phyloP scores from a whole-genome alignment of 2,329 filamentous ascomycete species.

The Cytospora chrysosperma region DNA sequence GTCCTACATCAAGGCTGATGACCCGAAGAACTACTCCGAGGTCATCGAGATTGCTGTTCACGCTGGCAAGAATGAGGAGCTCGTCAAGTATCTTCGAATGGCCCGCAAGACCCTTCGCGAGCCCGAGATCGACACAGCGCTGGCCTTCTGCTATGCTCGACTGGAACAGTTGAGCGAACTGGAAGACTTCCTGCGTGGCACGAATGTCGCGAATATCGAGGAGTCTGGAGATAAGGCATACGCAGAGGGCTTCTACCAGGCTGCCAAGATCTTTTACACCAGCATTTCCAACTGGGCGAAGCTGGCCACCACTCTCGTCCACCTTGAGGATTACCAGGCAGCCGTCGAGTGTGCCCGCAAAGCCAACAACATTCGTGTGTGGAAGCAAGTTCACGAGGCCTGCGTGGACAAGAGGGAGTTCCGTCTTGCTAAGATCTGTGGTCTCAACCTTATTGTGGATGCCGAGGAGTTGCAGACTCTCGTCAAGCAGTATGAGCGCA shows the following conservation, averaged over 20 bases:
- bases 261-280: slow-evolving; percentile 97
- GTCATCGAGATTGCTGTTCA: slow-evolving; percentile 95
- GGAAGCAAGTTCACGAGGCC: slow-evolving; percentile 97
- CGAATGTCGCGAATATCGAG: slow-evolving; percentile 94
- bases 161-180: slow-evolving; percentile 89
- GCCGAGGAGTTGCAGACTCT: slow-evolving; percentile 91
- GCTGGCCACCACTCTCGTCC: slow-evolving; percentile 95
- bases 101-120: slow-evolving; percentile 95
- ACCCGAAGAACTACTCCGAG: slow-evolving; percentile 89
- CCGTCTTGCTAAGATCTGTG: slow-evolving; percentile 96
- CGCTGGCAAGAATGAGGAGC: slow-evolving; percentile 95
- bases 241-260: slow-evolving; percentile 88
- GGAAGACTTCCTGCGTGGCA: slow-evolving; percentile 90
- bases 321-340: slow-evolving; percentile 94
- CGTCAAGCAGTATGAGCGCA: slow-evolving; percentile 93
- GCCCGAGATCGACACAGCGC: slow-evolving; percentile 85
- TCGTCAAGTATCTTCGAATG: slow-evolving; percentile 96
- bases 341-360: slow-evolving; percentile 97
- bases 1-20: slow-evolving; percentile 93
- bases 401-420: slow-evolving; percentile 99
- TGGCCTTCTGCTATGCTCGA: slow-evolving; percentile 91
- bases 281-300: slow-evolving; percentile 99
- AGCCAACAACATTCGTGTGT: slow-evolving; percentile 98
- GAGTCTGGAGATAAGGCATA: slow-evolving; percentile 98
- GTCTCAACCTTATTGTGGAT: slow-evolving; percentile 95